Conservation (phyloP, 2,329 filamentous ascomycete species). For the Rhynchosporium secalis region DNA sequence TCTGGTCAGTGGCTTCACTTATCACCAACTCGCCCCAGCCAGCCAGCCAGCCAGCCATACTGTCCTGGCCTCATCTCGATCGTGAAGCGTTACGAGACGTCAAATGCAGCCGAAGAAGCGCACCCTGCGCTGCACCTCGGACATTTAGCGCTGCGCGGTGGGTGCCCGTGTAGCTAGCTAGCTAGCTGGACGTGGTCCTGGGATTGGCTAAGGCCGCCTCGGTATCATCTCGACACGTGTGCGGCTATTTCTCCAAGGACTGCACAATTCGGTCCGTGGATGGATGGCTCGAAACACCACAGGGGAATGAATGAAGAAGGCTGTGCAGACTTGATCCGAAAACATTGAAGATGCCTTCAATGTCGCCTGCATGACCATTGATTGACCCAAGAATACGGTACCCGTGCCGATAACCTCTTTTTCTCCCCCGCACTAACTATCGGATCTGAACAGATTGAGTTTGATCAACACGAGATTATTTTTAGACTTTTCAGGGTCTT, state of each 20-base stretch:
- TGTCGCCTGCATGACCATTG: background rate
- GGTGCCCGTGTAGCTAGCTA: background rate
- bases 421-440: background rate
- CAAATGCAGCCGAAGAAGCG: conserved; percentile 2
- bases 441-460: background rate
- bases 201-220: conserved; percentile 1
- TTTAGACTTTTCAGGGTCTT: background rate
- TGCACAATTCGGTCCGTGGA: background rate
- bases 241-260: background rate
- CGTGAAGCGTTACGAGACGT: background rate
- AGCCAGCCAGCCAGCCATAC: too few relatives aligned
- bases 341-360: background rate
- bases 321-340: background rate
- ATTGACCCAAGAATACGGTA: background rate
- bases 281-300: background rate
- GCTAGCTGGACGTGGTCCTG: background rate
- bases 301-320: conserved; percentile 5
- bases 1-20: too few relatives aligned
- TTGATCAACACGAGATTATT: conserved; percentile 1
- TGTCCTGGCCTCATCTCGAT: background rate
- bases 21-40: background rate
- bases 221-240: background rate
- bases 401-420: background rate
- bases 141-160: background rate
- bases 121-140: background rate